phyloP scores from a whole-genome alignment of 1,139 yeast species.

The Pichia sp. region DNA sequence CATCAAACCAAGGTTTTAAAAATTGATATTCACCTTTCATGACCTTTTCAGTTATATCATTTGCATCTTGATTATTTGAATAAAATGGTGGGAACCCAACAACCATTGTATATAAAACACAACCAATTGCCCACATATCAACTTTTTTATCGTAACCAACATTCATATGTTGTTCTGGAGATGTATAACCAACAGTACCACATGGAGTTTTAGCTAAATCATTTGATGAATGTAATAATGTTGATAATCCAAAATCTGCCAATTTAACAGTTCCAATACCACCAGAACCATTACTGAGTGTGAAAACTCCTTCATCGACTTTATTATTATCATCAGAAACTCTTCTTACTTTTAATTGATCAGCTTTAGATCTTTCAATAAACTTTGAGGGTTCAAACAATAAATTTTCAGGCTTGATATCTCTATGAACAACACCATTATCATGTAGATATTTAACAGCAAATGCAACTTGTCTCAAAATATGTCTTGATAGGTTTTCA shows the following conservation, averaged over 20 bases:
- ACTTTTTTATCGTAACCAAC: constrained; percentile 54
- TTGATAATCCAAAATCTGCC: constrained; percentile 66
- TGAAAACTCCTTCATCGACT: constrained; percentile 84
- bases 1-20: constrained; percentile 61
- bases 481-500: constrained; percentile 79
- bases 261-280: constrained; percentile 79
- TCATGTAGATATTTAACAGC: constrained; percentile 80
- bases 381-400: constrained; percentile 71
- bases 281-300: constrained; percentile 78
- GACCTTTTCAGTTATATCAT: constrained; percentile 51
- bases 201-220: constrained; percentile 51
- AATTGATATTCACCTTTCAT: constrained; percentile 52
- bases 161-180: constrained; percentile 56
- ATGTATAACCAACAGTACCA: constrained; percentile 59
- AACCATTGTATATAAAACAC: constrained; percentile 52
- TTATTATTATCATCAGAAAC: constrained; percentile 67
- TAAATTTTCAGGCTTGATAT: constrained; percentile 90
- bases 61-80: constrained; percentile 44
- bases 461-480: constrained; percentile 76
- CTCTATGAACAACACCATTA: constrained; percentile 88
- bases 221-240: constrained; percentile 41
- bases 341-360: constrained; percentile 41
- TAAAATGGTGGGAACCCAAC: constrained; percentile 62
- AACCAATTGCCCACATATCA: constrained; percentile 61
- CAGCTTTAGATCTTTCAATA: constrained; percentile 36